A percentile compares a stretch with the other conserved stretches of the same genome.
Conservation (phyloP, 1,284 basidiomycete genomes). For the Xerocomus minutiporus region DNA sequence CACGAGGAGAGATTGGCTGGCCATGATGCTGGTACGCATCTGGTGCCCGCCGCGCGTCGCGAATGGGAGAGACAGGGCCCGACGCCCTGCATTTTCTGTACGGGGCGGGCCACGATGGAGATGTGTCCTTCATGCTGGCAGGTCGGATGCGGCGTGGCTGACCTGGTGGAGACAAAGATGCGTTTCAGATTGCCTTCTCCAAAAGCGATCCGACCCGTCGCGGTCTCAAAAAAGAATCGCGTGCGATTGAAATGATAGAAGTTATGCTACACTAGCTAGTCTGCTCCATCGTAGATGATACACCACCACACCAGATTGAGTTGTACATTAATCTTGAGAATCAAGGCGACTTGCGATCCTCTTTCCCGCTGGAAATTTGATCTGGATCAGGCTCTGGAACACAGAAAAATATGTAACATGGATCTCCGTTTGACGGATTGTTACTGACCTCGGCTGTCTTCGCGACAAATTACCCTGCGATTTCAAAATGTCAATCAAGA, state of each 20-base stretch:
- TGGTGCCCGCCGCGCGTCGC: slow-evolving; percentile 10
- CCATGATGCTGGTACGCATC: slow-evolving; percentile 10
- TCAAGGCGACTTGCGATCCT: too few species aligned
- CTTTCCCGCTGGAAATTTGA: background rate
- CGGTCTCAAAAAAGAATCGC: background rate
- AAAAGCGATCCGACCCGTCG: slow-evolving; percentile 12
- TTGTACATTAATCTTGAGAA: too few species aligned
- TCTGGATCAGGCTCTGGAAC: background rate
- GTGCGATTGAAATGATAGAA: background rate
- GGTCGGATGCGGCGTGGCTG: slow-evolving; percentile 16
- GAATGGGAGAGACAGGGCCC: slow-evolving; percentile 5
- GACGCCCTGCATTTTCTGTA: slow-evolving; percentile 19
- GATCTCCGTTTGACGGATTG: background rate
- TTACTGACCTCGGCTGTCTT: background rate
- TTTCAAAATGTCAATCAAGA: background rate
- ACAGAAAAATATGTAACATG: too few species aligned
- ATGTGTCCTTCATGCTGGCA: slow-evolving; percentile 25
- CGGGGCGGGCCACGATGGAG: slow-evolving; percentile 14
- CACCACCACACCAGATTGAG: background rate
- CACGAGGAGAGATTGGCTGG: background rate
- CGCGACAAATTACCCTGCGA: background rate
- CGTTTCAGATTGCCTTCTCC: slow-evolving; percentile 8
- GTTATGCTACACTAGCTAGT: background rate
- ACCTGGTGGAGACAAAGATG: slow-evolving; percentile 2
- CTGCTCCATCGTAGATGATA: background rate